Evolutionary conservation across 2,329 filamentous ascomycete genomes (phyloP), one percentile per base, ranked within the genome.

Genomic region (Emmonsiellopsis sp.): DNA sequence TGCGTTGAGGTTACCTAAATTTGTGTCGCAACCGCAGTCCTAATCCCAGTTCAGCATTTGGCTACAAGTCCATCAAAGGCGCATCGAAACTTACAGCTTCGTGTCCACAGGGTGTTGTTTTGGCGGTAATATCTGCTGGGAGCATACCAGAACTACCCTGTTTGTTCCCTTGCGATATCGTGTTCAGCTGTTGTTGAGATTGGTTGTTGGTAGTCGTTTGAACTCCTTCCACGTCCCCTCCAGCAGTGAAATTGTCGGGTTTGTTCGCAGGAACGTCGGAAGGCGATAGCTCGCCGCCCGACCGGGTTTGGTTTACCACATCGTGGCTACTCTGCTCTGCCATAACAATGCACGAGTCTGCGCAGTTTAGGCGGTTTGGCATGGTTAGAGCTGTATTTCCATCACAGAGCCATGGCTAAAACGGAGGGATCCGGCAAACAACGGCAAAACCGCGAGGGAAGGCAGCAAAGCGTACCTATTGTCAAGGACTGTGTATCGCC

Each of bases 261-360:
- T 73, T 78, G 76, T 74, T 78, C 77, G 79, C 80, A 83, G 77
- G 76, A 74, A 76, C 80, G 80, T 82, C 81, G 79, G 81, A 80
- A 75, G 79, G 78, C 76, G 77, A 76, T 69, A 72, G 69, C 69
- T 76, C 79, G 77, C 79, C 79, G 74, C 80, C 76, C 81, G 81
- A 84, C 82, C 78, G 76, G 76, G 79, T 76, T 79, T 82, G 77
- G 76, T 82, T 82, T 83, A 84, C 81, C 82, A 83, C 82, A 85
- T 85, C 78, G 74, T 82, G 81, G 79, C 74, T 76, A 69, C 73
- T 79, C 79, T 81, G 79, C 80, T 84, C 81, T 83, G 82, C 82
- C 82, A 85, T 85, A 83, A 84, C 82, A 84, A 80, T 75, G 70
- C 74, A 71, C 70, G 74, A 70, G 70, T 70, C 76, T 79, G 71